Base-by-base conservation (phyloP, 495 filamentous ascomycete species). In the Aspergillus steynii region DNA sequence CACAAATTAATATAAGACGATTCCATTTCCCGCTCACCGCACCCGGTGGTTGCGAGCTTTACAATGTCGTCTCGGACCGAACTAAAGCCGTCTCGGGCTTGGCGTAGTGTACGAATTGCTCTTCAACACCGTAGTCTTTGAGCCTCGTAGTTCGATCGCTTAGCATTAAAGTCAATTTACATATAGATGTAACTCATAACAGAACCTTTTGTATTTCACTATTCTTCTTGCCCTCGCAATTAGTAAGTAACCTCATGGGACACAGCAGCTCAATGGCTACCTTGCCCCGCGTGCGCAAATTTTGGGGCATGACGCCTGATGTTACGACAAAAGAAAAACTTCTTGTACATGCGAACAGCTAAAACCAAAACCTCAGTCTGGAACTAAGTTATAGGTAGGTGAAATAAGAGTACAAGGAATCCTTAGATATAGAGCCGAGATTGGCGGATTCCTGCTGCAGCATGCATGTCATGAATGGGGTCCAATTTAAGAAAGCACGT, bases 1-100 rank as follows among this genome's bases (percentile, higher is more conserved):
- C 76, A 71, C 68, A 72, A 50, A 63, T 65, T 72, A 74, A 74
- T 75, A 63, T 67, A 62, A 69, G 72, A 54, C 65, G 67, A 69
- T 64, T 62, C 65, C 62, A 46, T 62, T 55, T 58, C 65, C 60
- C 74, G 65, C 73, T 68, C 58, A 55, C 34, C 67, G 60, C 73
- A 71, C 68, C 56, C 69, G 65, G 55, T 69, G 70, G 70, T 58
- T 63, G 47, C 45, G 58, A 61, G 60, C 48, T 51, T 51, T 53
- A 20, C 49, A 46, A 50, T 55, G 47, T 56, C 56, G 59, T 57
- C 32, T 62, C 53, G 37, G 37, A 12, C 9, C 37, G 37, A 42
- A 42, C 37, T 12, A 42, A 42, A 42, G 7, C 37, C 37, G 14
- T 50, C 15, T 27, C 25, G 15, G 15, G 20, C 49, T 50, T 20